phyloP scores from a whole-genome alignment of 2,329 filamentous ascomycete genomes.

The Cercospora berteroae region DNA sequence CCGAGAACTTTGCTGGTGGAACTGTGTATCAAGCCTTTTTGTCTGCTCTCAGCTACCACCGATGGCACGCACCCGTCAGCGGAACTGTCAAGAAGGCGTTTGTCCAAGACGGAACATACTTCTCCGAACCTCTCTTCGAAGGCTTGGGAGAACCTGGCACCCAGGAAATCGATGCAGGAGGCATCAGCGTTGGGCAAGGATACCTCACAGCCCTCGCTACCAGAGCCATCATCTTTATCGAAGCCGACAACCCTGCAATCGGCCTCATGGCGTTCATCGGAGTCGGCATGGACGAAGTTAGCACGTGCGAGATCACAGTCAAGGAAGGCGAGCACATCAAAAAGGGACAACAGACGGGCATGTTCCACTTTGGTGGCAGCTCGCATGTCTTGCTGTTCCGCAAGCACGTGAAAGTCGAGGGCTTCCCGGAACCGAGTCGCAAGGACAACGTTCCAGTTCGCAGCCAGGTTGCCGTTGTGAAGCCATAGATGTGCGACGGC shows the following conservation, averaged over 20 bases:
- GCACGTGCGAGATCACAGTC: slow-evolving; percentile 66
- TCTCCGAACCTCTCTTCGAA: slow-evolving; percentile 59
- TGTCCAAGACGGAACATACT: slow-evolving; percentile 65
- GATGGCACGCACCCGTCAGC: slow-evolving; percentile 68
- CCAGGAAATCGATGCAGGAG: slow-evolving; percentile 44
- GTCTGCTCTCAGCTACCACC: slow-evolving; percentile 65
- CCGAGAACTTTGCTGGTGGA: slow-evolving; percentile 58
- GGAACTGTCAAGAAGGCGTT: slow-evolving; percentile 60
- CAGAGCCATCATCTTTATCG: slow-evolving; percentile 66
- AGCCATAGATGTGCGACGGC: slow-evolving; percentile 45
- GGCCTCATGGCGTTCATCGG: slow-evolving; percentile 69
- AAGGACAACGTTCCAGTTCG: slow-evolving; percentile 42
- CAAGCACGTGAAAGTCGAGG: slow-evolving; percentile 50
- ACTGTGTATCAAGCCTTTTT: slow-evolving; percentile 71
- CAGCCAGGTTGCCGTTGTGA: slow-evolving; percentile 39
- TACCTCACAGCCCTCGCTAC: slow-evolving; percentile 69
- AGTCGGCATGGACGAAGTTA: slow-evolving; percentile 74
- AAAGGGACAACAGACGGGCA: slow-evolving; percentile 71
- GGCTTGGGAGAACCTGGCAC: slow-evolving; percentile 41
- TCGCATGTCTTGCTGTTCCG: slow-evolving; percentile 68
- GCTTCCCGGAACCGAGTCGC: slow-evolving; percentile 35
- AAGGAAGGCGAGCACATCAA: slow-evolving; percentile 62
- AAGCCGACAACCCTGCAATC: slow-evolving; percentile 65
- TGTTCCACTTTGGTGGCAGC: slow-evolving; percentile 79
- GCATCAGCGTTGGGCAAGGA: slow-evolving; percentile 54